These are phyloP conservation scores for Leishmania major DNA, from an alignment of 208 protist genomes.

Conservation along the genomic window DNA sequence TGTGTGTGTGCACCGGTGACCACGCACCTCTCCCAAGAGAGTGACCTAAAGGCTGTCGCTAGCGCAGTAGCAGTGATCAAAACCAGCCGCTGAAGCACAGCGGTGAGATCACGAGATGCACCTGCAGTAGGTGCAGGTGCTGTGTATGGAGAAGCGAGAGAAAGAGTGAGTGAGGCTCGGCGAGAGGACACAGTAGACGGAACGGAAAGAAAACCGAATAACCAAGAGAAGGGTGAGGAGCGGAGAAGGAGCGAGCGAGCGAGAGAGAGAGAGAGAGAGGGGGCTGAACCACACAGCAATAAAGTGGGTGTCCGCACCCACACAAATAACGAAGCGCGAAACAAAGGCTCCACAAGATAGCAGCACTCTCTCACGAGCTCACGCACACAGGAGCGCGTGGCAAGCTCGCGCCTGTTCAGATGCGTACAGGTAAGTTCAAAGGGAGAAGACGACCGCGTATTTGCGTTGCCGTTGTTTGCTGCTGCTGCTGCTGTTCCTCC, in stretches of 20 bases:
- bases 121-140: background rate
- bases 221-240: background rate
- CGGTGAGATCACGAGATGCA: background rate
- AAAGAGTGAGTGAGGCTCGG: background rate
- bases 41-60: background rate
- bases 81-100: background rate
- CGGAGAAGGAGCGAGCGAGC: background rate
- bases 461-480: background rate
- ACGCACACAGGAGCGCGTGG: background rate
- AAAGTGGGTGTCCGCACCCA: background rate
- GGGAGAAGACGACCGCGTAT: background rate
- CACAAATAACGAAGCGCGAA: background rate
- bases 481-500: background rate
- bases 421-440: background rate
- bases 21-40: background rate
- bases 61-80: background rate
- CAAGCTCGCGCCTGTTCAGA: background rate
- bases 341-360: background rate
- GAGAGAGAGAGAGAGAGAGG: too few species aligned
- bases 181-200: background rate
- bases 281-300: too few species aligned
- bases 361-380: background rate
- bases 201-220: too few species aligned
- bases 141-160: background rate
- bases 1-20: background rate